Base-by-base conservation (phyloP, 108 stramenopile species). In the Bacterosira constricta region DNA sequence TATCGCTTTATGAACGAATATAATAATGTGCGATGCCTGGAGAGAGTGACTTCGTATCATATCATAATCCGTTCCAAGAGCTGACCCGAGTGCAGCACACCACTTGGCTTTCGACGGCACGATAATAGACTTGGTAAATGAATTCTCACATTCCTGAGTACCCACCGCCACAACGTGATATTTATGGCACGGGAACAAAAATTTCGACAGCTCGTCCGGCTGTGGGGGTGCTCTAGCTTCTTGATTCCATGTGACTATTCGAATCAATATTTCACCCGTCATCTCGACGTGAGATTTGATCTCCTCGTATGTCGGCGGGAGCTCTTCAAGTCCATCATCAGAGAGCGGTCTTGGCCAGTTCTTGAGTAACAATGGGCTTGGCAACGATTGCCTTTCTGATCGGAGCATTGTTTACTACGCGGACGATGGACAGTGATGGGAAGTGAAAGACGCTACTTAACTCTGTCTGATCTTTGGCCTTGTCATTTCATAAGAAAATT, bases 91-190 rank as follows among this genome's bases (percentile, higher is more conserved):
- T 2, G 47, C 26, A 0, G 42, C 78, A 57, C 79, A 77, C 86
- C 86, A 87, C 56, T 71, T 75, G 7, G 30, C 31, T 45, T 87
- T 87, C 34, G 63, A 45, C 26, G 75, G 81, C 15, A 49, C 37
- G n/a, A 85, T 30, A 10, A 81, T 73, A 0, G 76, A 79, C 53
- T 82, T 78, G 18, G 81, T 81, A 36, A 87, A 83, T 31, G 77
- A 62, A 52, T 82, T 80, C 37, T 87, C 83, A 31, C 86, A 87
- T 50, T 87, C 86, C 42, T 87, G 79, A 3, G 81, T 80, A 6
- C 86, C 86, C 18, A 87, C 66, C 17, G 34, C 80, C 31, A 78
- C 26, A 6, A 87, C 20, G 36, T 87, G 86, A 55, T 71, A 82
- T 36, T 37, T 53, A 21, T 51, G 71, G 20, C 66, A 29, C 4